Percentiles rank a stretch among this genome's conserved stretches.
These are phyloP conservation scores for Periconia macrospinosa DNA, from an alignment of 2,329 filamentous ascomycete genomes.

Conservation along the genomic window DNA sequence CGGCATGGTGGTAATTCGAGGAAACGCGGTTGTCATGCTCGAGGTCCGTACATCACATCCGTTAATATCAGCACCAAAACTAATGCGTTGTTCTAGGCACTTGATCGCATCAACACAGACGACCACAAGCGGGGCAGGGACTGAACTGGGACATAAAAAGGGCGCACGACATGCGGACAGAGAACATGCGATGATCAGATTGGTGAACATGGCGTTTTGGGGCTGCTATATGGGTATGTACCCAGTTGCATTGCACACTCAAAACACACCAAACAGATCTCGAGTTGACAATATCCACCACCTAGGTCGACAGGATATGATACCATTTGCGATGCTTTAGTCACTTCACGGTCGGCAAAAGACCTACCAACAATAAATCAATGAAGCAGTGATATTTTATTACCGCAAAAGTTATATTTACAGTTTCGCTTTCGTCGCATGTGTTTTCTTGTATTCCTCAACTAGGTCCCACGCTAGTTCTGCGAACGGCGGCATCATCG, in stretches of 20 bases:
- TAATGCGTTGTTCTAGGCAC: slow-evolving; percentile 23
- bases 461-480: slow-evolving; percentile 78
- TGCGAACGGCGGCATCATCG: slow-evolving; percentile 70
- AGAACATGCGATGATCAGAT: not conserved
- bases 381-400: slow-evolving; percentile 10
- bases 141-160: not conserved
- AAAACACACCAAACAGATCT: slow-evolving; percentile 8
- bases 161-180: not conserved
- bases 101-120: slow-evolving; percentile 42
- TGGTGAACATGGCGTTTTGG: slow-evolving; percentile 12
- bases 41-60: slow-evolving; percentile 57
- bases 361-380: not conserved
- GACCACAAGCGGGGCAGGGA: slow-evolving; percentile 37
- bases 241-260: slow-evolving; percentile 2
- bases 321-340: slow-evolving; percentile 23
- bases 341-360: not conserved
- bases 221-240: slow-evolving; percentile 11
- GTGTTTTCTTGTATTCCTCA: slow-evolving; percentile 49
- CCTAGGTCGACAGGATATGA: slow-evolving; percentile 27
- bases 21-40: slow-evolving; percentile 98
- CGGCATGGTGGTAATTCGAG: slow-evolving; percentile 95
- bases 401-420: slow-evolving; percentile 19
- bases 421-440: slow-evolving; percentile 38
- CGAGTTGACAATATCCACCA: slow-evolving; percentile 23
- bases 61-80: not conserved